A percentile compares a stretch with the other conserved stretches of the same genome.
These are phyloP conservation scores for Pyrenopolyporus hunteri DNA, from an alignment of 495 filamentous ascomycete genomes.

Conservation along the genomic window DNA sequence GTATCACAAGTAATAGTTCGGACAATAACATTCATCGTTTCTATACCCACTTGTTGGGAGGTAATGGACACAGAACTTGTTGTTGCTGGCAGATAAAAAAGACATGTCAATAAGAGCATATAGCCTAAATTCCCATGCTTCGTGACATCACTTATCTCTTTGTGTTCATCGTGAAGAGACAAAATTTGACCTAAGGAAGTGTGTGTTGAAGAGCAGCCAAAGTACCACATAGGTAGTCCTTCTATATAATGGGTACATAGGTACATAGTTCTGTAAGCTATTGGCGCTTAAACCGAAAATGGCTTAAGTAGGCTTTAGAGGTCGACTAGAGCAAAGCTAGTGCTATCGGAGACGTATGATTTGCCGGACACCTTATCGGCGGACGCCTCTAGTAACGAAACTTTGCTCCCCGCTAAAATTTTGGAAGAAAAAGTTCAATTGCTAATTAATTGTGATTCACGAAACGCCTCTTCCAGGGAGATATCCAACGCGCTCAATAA, in stretches of 20 bases:
- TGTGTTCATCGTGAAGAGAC: background rate
- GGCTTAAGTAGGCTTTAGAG: constrained; percentile 4
- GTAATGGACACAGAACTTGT: background rate
- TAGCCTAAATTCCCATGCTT: background rate
- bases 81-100: background rate
- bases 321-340: constrained; percentile 1
- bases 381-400: constrained; percentile 17
- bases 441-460: constrained; percentile 22
- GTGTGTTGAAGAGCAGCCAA: too few species aligned
- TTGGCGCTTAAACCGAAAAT: constrained; percentile 15
- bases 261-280: background rate
- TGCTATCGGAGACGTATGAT: constrained; percentile 21
- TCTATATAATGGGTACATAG: constrained; percentile 3
- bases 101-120: background rate
- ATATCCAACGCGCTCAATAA: background rate
- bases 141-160: background rate
- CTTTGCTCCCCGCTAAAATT: constrained; percentile 38
- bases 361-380: constrained; percentile 20
- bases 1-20: background rate
- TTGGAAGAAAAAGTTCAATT: constrained; percentile 35
- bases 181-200: background rate
- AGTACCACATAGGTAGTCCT: too few species aligned
- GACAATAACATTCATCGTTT: background rate
- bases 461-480: constrained; percentile 6
- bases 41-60: background rate